Evolutionary conservation across 2,329 filamentous ascomycete species (phyloP).

Genomic region (Trichoderma endophyticum): DNA sequence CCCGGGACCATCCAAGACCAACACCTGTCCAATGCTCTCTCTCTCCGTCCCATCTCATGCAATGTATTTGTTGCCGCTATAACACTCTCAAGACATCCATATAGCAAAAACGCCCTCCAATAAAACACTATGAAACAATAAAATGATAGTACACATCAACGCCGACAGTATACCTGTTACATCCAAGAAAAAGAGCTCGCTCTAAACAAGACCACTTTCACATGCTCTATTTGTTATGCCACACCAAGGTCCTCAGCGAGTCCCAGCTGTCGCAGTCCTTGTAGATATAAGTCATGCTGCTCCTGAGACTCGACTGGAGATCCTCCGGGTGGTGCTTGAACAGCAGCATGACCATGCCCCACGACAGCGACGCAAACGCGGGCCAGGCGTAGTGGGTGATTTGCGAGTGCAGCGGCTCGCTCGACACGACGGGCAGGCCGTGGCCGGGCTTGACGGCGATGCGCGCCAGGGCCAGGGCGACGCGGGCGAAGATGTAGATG

Average conservation of each 20-base stretch:
- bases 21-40: neutral
- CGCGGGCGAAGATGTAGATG: conserved; percentile 94
- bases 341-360: conserved; percentile 93
- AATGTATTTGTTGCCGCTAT: neutral
- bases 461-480: conserved; percentile 78
- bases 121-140: neutral
- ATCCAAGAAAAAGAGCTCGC: neutral
- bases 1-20: neutral
- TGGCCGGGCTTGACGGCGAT: conserved; percentile 67
- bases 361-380: conserved; percentile 83
- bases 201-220: neutral
- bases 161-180: neutral
- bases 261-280: conserved; percentile 87
- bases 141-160: neutral
- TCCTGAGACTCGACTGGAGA: conserved; percentile 84
- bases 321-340: conserved; percentile 90
- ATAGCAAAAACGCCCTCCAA: neutral
- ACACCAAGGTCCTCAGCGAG: conserved; percentile 75
- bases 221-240: conserved; percentile 68
- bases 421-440: conserved; percentile 50
- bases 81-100: neutral
- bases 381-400: conserved; percentile 81
- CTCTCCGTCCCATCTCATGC: neutral
- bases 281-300: conserved; percentile 98
- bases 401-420: conserved; percentile 42